Evolutionary conservation across 2,329 filamentous ascomycete species (phyloP).

Genomic region (Akanthomyces lecanii): DNA sequence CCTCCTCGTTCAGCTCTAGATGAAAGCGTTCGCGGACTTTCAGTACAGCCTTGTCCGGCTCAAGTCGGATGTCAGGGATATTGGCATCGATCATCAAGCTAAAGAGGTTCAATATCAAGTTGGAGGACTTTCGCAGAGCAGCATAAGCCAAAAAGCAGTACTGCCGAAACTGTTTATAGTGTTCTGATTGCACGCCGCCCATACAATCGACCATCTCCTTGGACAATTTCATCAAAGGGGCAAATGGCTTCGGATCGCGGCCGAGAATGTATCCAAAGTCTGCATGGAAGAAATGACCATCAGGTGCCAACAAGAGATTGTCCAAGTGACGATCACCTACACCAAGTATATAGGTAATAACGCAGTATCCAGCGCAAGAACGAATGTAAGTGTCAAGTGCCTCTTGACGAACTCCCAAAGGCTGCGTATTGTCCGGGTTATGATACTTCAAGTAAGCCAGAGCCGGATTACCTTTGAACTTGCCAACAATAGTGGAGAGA

Average conservation of each 20-base stretch:
- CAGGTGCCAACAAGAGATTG: slow-evolving; percentile 85
- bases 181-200: slow-evolving; percentile 76
- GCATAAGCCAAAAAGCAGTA: slow-evolving; percentile 96
- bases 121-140: slow-evolving; percentile 82
- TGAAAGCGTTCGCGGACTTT: slow-evolving; percentile 96
- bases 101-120: slow-evolving; percentile 91
- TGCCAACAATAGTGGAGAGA: slow-evolving; percentile 76
- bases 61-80: slow-evolving; percentile 88
- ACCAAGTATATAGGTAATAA: slow-evolving; percentile 95
- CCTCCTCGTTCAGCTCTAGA: slow-evolving; percentile 85
- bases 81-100: slow-evolving; percentile 97
- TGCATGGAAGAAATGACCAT: slow-evolving; percentile 95
- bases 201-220: slow-evolving; percentile 99
- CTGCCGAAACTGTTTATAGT: slow-evolving; percentile 87
- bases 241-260: slow-evolving; percentile 94
- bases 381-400: slow-evolving; percentile 93
- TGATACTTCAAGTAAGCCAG: slow-evolving; percentile 83
- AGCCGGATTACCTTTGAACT: slow-evolving; percentile 70
- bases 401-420: slow-evolving; percentile 84
- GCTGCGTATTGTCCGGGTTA: slow-evolving; percentile 78
- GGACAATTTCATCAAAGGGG: slow-evolving; percentile 92
- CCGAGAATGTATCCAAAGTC: slow-evolving; percentile 98
- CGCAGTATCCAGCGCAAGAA: slow-evolving; percentile 95
- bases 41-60: slow-evolving; percentile 87
- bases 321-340: slow-evolving; percentile 95